Evolutionary conservation across 768 basidiomycete genomes (phyloP), one percentile per base, ranked within the genome.

Genomic region (Kwoniella dendrophila): DNA sequence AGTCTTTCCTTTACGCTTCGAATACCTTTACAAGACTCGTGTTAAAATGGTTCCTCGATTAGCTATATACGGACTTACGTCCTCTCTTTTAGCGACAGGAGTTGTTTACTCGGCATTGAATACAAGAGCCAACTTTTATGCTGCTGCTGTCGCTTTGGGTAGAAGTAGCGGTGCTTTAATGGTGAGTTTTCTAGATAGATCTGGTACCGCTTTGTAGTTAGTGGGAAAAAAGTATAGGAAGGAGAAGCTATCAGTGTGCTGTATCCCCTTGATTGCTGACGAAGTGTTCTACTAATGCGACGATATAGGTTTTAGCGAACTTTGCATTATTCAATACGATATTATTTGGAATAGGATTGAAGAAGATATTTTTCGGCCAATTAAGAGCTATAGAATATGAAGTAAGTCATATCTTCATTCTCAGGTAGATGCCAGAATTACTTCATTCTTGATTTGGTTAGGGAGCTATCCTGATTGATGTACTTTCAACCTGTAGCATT

Each of bases 111-210:
- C 89, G 79, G 92, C 92, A 11, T 84, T 92, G 73, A 85, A 86
- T 71, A 87, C 84, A 55, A 84, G 94, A 71, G 87, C 87, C 72
- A 96, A 93, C 81, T 97, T 97, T 81, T 99, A 94, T 77, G 88
- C 93, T 16, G 88, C 95, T 2, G 86, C 90, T 30, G 91, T 99
- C 2, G 89, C 88, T 73, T 85, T 99, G n/a, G 89, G 91, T 4
- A 90, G 89, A 81, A 94, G 91, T 75, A 92, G 87, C 73, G 86
- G 91, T n/a, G 92, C 90, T 69, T 86, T 94, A 56, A 82, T 99
- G 81, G 96, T 97, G 64, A 64, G 87, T 73, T 26, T 30, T 6
- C 20, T 4, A 4, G 12, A 22, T 27, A 11, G 68, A 8, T 11
- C 22, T 22, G 38, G 38, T 14, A 11, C 14, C 1, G 38, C n/a